A percentile compares a stretch with the other conserved stretches of the same genome.
phyloP scores from a whole-genome alignment of 371 early-diverging fungal species.

The Funneliformis caledonium region DNA sequence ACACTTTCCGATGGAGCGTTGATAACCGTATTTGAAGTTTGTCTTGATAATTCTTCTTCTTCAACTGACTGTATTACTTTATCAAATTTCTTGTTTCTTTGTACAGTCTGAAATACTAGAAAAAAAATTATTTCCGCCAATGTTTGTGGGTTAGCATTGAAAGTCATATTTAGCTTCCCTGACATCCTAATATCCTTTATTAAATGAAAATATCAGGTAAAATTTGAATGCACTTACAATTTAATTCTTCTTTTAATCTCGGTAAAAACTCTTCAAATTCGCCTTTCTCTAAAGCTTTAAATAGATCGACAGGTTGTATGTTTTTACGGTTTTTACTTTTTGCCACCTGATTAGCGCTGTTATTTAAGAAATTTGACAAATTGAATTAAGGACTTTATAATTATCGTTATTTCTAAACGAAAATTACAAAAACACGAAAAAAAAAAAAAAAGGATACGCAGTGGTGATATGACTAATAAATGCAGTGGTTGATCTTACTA shows the following conservation, averaged over 20 bases:
- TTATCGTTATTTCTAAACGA: too few relatives aligned
- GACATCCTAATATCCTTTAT: neutral
- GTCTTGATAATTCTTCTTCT: neutral
- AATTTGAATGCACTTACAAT: neutral
- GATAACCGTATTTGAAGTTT: neutral
- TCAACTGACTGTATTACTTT: conserved; percentile 19
- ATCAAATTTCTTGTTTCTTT: neutral
- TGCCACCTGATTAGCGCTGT: conserved; percentile 18
- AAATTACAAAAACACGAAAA: too few relatives aligned
- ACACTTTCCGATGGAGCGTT: neutral
- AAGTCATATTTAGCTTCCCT: neutral
- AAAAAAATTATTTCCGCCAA: neutral
- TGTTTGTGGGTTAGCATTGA: neutral
- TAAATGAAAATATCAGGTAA: neutral
- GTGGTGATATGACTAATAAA: conserved; percentile 12
- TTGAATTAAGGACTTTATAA: too few relatives aligned
- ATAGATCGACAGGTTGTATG: conserved; percentile 10
- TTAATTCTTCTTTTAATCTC: conserved; percentile 20
- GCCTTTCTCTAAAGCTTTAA: conserved; percentile 8
- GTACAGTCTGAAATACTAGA: neutral
- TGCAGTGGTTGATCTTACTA: conserved; percentile 13
- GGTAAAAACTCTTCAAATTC: conserved; percentile 25
- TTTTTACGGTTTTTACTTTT: conserved; percentile 18
- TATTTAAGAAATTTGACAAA: neutral
- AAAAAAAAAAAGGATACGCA: conserved; percentile 3